Base-by-base conservation (phyloP, 1,284 basidiomycete species). In the Kwoniella shivajii region DNA sequence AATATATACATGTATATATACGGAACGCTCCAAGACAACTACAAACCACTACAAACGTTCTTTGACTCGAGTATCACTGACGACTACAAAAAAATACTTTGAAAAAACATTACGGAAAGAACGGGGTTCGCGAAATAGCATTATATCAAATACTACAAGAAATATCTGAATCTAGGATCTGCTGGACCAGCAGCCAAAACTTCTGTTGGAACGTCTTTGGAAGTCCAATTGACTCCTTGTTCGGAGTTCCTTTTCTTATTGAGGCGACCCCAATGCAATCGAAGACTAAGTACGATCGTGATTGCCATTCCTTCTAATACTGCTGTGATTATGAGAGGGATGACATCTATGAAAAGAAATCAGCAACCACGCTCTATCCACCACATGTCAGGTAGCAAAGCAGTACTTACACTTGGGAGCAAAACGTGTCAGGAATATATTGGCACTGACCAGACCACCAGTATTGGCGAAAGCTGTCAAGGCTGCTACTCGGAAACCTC, bases 191-290 rank as follows among this genome's bases (percentile, higher is more conserved):
- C 74, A n/a, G 72, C 68, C 31, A 83, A 65, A 26, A 70, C 74
- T 58, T 78, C 79, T 10, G 82, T 83, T n/a, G 81, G 75, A 13
- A 83, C 76, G 60, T 83, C 82, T 31, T 69, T 68, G 42, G 79
- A 74, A 10, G 74, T 77, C 56, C 82, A 71, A 34, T 78, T 69
- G 16, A 81, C 74, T 4, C 80, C 80, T 64, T 82, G 81, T 31
- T 56, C 71, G 47, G 65, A 74, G 63, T 83, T 80, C 30, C 82
- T 72, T 50, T 71, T 72, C 26, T 69, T 70, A 47, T 67, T 66
- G 33, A 46, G 42, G 27, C 22, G 22, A 4, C 14, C 16, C 51
- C 45, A 46, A 18, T 30, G 1, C 37, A 39, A 22, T 20, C 37
- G n/a, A 20, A 39, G 22, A 2, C n/a, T 20, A 9, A 39, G n/a